phyloP scores from a whole-genome alignment of 2,329 filamentous ascomycete species.

The Hypoxylon sp. region DNA sequence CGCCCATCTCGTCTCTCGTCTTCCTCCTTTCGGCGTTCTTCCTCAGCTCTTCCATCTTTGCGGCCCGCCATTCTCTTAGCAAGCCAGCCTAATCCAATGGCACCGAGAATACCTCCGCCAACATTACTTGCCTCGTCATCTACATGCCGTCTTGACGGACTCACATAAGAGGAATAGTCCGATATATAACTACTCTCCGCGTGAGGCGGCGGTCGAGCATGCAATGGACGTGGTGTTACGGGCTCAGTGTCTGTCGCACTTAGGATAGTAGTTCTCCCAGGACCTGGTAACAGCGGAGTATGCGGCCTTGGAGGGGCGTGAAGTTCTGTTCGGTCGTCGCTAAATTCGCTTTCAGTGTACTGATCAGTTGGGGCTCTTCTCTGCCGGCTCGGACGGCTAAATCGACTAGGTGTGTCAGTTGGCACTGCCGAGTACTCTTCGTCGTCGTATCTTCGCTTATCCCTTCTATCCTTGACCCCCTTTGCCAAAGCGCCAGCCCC shows the following conservation, averaged over 20 bases:
- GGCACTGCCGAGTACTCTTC: conserved; percentile 75
- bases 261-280: conserved; percentile 63
- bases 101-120: conserved; percentile 71
- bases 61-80: conserved; percentile 75
- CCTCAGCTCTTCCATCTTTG: conserved; percentile 65
- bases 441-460: conserved; percentile 63
- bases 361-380: conserved; percentile 50
- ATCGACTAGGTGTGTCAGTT: conserved; percentile 71
- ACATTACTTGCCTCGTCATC: conserved; percentile 62
- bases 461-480: conserved; percentile 69
- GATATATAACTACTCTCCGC: conserved; percentile 66
- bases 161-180: conserved; percentile 73
- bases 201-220: conserved; percentile 58
- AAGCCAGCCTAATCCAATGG: conserved; percentile 78
- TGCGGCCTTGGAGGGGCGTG: conserved; percentile 52
- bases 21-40: conserved; percentile 63
- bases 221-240: conserved; percentile 64
- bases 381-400: conserved; percentile 56
- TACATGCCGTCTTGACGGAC: conserved; percentile 71
- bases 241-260: conserved; percentile 64
- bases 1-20: conserved; percentile 71
- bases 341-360: conserved; percentile 61
- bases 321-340: conserved; percentile 60
- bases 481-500: conserved; percentile 75
- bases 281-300: conserved; percentile 64